phyloP scores from a whole-genome alignment of 106 monocot species.

The Iris macrosiphon region DNA sequence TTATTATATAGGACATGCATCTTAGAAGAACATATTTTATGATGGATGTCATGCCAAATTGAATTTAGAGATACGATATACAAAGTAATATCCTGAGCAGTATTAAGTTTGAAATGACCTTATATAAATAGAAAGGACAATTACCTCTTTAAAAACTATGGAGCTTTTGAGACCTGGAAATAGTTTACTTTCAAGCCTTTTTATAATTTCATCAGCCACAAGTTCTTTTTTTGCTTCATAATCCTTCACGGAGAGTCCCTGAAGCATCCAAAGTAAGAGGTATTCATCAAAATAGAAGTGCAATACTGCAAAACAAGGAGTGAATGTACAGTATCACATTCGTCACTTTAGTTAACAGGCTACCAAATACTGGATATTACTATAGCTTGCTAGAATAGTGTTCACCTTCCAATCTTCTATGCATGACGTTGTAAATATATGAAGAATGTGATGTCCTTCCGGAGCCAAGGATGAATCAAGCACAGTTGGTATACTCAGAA shows the following conservation, averaged over 20 bases:
- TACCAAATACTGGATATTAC: background rate
- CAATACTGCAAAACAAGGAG: no score
- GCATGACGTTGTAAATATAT: conserved; percentile 86
- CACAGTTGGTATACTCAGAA: conserved; percentile 96
- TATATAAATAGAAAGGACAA: background rate
- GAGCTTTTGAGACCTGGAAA: conserved; percentile 85
- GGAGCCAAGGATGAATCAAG: conserved; percentile 95
- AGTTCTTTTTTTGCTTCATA: conserved; percentile 79
- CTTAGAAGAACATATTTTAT: background rate
- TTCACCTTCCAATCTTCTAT: conserved; percentile 94
- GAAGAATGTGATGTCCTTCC: conserved; percentile 95
- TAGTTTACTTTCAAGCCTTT: conserved; percentile 77
- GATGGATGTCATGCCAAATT: background rate
- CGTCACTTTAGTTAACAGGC: background rate
- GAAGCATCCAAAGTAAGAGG: background rate
- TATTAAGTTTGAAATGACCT: background rate
- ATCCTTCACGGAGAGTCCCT: conserved; percentile 68
- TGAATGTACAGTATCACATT: no score
- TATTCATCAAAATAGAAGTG: background rate
- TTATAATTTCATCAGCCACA: conserved; percentile 73
- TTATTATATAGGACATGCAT: background rate
- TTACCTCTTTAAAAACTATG: conserved; percentile 87
- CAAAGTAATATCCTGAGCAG: background rate
- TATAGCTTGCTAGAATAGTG: background rate
- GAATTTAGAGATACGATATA: background rate